phyloP scores from a whole-genome alignment of 2,329 filamentous ascomycete species.

The Fusarium sambucinum region DNA sequence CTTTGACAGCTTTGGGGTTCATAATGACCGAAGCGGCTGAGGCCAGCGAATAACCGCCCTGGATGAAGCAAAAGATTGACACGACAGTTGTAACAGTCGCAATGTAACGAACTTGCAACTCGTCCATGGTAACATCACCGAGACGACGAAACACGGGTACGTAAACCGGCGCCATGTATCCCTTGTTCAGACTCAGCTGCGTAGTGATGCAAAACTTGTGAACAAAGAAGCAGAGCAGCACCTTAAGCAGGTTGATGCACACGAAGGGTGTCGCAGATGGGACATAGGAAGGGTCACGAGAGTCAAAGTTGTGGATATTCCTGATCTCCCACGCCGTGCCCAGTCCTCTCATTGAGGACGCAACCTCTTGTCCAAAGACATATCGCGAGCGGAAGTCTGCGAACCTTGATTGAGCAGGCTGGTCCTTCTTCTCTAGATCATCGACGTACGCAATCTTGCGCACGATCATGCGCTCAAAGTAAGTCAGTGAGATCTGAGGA shows the following conservation, averaged over 20 bases:
- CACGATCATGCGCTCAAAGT: conserved; percentile 43
- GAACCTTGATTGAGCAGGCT: conserved; percentile 1
- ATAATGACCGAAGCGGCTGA: conserved; percentile 23
- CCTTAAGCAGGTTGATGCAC: conserved; percentile 28
- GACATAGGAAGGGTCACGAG: conserved; percentile 21
- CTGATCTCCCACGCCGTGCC: conserved; percentile 41
- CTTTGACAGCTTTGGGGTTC: conserved; percentile 32
- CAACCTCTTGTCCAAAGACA: conserved; percentile 39
- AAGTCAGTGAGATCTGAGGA: conserved; percentile 39
- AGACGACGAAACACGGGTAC: conserved; percentile 35
- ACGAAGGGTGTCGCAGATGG: conserved; percentile 23
- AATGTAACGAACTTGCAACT: conserved; percentile 38
- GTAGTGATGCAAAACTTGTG: conserved; percentile 36
- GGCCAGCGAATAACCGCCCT: conserved; percentile 37
- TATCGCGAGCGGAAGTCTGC: conserved; percentile 26
- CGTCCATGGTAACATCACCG: conserved; percentile 9
- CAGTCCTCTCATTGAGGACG: conserved; percentile 40
- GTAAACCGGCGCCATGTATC: conserved; percentile 24
- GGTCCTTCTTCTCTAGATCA: conserved; percentile 5
- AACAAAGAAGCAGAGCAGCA: conserved; percentile 28
- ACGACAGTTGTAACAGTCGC: conserved; percentile 38
- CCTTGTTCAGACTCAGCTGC: conserved; percentile 29
- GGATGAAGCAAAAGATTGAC: conserved; percentile 42
- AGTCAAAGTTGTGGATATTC: conserved; percentile 42
- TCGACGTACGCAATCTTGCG: conserved; percentile 34